Base-by-base conservation (phyloP, 441 rosid genomes). In the Eruca vesicaria region DNA sequence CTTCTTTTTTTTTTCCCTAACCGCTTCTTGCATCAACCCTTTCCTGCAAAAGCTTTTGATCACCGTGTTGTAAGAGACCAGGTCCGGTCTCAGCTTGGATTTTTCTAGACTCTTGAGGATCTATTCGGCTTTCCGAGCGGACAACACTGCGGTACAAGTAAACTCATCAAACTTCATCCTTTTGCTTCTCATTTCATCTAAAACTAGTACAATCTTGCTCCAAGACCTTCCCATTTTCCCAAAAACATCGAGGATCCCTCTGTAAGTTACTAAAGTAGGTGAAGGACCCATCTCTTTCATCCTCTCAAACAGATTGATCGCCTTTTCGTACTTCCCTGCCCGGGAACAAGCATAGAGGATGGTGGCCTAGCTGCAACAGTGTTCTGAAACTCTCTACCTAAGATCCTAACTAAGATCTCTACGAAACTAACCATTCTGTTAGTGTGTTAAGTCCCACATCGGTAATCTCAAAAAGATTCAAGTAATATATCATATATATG, bases 81-180 rank as follows among this genome's bases (percentile, higher is more conserved):
- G 85, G 79, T 91, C 97, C n/a, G n/a, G n/a, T 72, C 72, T 84
- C 23, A 80, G 69, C 21, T 90, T 88, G 0, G 89, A 80, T 7
- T 28, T 80, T 4, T 78, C 78, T 52, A 93, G 73, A 45, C 72
- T 82, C 78, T 71, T 84, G n/a, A 94, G 89, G 36, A 91, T 78
- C 69, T 89, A 92, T 80, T 94, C 96, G 0, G 98, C 97, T 81
- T 85, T 90, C 93, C 92, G 84, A 58, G 98, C 97, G 36, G 98
- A 81, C 58, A 94, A 69, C 71, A 94, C 98, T 12, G 97, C 90
- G 38, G 97, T 94, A 53, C 89, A 92, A 72, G 98, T 92, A 62
- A 94, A 94, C 60, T 94, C 97, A 78, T 92, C 97, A 56, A 84
- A 89, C 16, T 74, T 69, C 56, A 92, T 82, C 21, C 93, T 86